Percentiles rank a stretch among this genome's conserved stretches.
phyloP scores from a whole-genome alignment of 2,329 filamentous ascomycete genomes.

The Calonectria henricotiae region DNA sequence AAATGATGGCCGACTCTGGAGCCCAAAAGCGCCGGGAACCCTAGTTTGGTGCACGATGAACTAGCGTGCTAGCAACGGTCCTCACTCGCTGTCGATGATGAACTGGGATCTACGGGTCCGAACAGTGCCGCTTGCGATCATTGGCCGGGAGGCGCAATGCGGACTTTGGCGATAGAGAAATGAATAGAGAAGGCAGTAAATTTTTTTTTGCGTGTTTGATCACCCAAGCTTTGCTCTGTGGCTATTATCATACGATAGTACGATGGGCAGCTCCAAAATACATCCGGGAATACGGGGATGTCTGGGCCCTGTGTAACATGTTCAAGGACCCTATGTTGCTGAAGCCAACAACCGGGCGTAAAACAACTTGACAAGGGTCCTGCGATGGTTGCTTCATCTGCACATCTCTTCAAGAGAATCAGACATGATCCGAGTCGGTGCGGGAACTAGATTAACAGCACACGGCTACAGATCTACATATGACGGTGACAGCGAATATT shows the following conservation, averaged over 20 bases:
- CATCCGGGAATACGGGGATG: background rate
- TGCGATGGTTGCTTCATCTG: background rate
- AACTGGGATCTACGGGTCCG: constrained; percentile 25
- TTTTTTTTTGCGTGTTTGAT: background rate
- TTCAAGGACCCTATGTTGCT: background rate
- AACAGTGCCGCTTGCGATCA: constrained; percentile 16
- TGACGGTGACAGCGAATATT: background rate
- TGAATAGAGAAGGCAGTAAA: background rate
- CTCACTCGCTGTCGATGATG: constrained; percentile 25
- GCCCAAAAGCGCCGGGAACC: constrained; percentile 34
- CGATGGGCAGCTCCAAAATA: background rate
- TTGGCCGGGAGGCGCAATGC: too few species aligned
- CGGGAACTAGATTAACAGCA: background rate
- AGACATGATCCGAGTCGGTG: too few species aligned
- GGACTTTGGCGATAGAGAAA: background rate
- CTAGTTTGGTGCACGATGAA: constrained; percentile 3
- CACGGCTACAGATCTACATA: background rate
- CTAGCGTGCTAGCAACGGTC: constrained; percentile 10
- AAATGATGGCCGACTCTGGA: constrained; percentile 46
- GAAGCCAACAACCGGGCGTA: background rate
- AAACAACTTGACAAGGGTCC: background rate
- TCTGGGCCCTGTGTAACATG: background rate
- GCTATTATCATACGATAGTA: constrained; percentile 13
- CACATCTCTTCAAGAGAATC: background rate
- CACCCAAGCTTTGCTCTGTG: background rate